phyloP scores from a whole-genome alignment of 768 basidiomycete genomes.

The Kwoniella europaea region DNA sequence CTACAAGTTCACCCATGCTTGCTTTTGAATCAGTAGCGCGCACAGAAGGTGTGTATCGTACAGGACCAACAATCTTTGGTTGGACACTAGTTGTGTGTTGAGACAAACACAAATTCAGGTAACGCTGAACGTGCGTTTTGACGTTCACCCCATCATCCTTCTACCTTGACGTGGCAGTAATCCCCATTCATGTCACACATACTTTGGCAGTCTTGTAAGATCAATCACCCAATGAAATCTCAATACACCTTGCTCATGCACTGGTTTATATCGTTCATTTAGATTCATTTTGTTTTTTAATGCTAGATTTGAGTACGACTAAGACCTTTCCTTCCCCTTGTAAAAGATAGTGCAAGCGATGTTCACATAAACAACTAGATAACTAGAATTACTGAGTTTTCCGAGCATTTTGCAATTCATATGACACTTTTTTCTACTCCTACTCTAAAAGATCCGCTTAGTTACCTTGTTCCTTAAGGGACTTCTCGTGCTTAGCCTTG shows the following conservation, averaged over 20 bases:
- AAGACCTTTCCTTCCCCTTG: not conserved
- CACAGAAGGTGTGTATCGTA: not conserved
- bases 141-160: no score
- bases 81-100: not conserved
- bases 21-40: no score
- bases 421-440: not conserved
- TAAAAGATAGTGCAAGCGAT: not conserved
- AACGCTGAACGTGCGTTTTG: not conserved
- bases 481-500: conserved; percentile 94
- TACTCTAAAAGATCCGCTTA: conserved; percentile 30
- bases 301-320: conserved; percentile 6
- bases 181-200: no score
- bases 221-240: no score
- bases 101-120: not conserved
- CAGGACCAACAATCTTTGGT: not conserved
- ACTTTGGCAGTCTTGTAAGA: no score
- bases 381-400: not conserved
- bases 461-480: conserved; percentile 84
- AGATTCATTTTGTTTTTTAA: conserved; percentile 11
- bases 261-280: not conserved
- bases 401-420: not conserved
- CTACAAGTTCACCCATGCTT: no score
- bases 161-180: no score
- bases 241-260: not conserved
- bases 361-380: not conserved